Evolutionary conservation across 495 filamentous ascomycete species (phyloP).

Genomic region (Daldinia grandis): DNA sequence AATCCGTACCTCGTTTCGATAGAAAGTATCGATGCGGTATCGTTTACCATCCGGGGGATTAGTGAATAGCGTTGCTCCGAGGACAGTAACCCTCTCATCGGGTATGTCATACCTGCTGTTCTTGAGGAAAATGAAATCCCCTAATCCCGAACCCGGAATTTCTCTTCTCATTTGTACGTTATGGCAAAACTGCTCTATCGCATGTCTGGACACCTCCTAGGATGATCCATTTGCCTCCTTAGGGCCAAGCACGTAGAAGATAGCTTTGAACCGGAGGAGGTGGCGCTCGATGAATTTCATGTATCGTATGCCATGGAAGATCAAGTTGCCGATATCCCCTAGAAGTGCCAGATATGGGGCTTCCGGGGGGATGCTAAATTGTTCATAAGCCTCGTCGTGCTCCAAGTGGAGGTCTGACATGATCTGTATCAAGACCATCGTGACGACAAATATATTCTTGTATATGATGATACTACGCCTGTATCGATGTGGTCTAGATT

Average conservation of each 20-base stretch:
- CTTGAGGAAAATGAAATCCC: conserved; percentile 16
- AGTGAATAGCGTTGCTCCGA: conserved; percentile 16
- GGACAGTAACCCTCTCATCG: conserved; percentile 5
- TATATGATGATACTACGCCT: too few species aligned
- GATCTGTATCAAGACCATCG: conserved; percentile 29
- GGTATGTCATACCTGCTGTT: conserved; percentile 7
- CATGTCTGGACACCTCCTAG: not conserved
- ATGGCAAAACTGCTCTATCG: not conserved
- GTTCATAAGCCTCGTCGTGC: not conserved
- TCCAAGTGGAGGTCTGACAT: conserved; percentile 28
- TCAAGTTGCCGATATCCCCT: conserved; percentile 6
- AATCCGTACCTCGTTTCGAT: not conserved
- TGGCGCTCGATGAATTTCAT: conserved; percentile 11
- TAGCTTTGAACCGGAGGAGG: not conserved
- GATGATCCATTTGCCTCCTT: not conserved
- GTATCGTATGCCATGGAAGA: not conserved
- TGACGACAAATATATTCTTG: not conserved
- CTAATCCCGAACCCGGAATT: not conserved
- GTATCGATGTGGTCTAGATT: not conserved
- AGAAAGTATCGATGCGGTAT: not conserved
- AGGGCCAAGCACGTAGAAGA: conserved; percentile 20
- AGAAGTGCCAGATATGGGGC: conserved; percentile 19
- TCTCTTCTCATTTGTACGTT: not conserved
- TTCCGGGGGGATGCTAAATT: not conserved
- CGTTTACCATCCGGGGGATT: not conserved